Percentiles rank a stretch among this genome's conserved stretches.
Conservation (phyloP, 176 grass and related monocot species). For the Areca catechu region DNA sequence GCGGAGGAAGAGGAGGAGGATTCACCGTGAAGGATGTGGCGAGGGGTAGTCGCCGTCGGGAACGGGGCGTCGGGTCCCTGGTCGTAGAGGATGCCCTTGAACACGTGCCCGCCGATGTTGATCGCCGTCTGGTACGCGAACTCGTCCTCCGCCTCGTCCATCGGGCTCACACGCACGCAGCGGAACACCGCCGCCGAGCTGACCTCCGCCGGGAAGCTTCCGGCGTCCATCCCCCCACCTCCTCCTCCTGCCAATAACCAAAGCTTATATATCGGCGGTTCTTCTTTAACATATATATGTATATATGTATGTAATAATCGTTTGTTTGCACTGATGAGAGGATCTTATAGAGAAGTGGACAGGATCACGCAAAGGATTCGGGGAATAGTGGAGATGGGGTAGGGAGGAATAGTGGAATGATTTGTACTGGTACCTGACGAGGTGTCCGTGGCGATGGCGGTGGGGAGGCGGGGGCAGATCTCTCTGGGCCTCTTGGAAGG, state of each 20-base stretch:
- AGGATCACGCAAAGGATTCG: neutral
- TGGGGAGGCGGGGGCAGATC: neutral
- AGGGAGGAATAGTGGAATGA: neutral
- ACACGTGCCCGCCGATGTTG: constrained; percentile 40
- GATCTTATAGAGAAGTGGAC: no score
- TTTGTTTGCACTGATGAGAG: no score
- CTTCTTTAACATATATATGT: no score
- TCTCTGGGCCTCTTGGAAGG: constrained; percentile 10
- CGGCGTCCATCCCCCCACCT: constrained; percentile 12
- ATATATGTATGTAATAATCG: no score
- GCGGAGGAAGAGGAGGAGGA: constrained; percentile 15
- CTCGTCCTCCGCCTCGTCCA: constrained; percentile 32
- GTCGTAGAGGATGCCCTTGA: constrained; percentile 45
- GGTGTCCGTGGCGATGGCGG: constrained; percentile 1
- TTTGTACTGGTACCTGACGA: constrained; percentile 10
- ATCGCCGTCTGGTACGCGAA: constrained; percentile 40
- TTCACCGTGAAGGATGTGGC: constrained; percentile 18
- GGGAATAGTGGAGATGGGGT: constrained; percentile 2
- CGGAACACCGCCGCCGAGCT: constrained; percentile 39
- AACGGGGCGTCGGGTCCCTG: constrained; percentile 28
- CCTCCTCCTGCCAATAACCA: no score
- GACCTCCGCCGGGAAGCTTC: constrained; percentile 32
- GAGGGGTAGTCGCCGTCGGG: constrained; percentile 3
- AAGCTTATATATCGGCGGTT: no score
- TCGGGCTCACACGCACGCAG: constrained; percentile 33